phyloP scores from a whole-genome alignment of 305 asterid species.

The Solanum aculeatissimum region DNA sequence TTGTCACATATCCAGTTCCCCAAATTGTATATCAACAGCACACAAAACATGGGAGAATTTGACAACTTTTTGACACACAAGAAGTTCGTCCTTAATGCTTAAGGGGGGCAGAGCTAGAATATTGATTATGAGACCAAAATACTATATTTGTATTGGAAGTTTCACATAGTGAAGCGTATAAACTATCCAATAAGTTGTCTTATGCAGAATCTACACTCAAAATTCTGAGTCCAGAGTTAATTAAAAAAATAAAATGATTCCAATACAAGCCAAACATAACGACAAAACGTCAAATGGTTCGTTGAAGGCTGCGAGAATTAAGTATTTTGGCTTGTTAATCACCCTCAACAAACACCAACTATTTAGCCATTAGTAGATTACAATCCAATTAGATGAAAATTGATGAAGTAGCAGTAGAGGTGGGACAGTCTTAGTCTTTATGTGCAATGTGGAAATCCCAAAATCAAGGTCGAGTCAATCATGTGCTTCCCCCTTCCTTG shows the following conservation, averaged over 20 bases:
- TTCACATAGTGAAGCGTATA: too few relatives aligned
- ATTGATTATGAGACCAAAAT: neutral
- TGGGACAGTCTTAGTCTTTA: neutral
- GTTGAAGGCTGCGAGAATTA: neutral
- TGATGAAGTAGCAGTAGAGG: neutral
- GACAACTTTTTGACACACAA: neutral
- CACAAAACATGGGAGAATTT: neutral
- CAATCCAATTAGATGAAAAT: neutral
- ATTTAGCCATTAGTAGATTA: neutral
- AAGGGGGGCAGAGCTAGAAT: neutral
- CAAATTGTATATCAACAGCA: neutral
- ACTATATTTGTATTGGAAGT: too few relatives aligned
- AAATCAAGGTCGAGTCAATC: neutral
- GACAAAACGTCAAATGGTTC: neutral
- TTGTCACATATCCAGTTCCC: neutral
- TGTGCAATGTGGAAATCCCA: neutral
- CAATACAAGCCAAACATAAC: neutral
- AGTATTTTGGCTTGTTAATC: neutral
- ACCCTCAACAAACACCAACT: neutral
- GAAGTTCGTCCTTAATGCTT: neutral
- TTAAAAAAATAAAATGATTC: too few relatives aligned
- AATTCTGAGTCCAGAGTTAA: neutral
- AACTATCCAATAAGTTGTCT: neutral
- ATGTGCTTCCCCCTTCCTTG: neutral
- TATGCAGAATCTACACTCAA: neutral